A percentile compares a stretch with the other conserved stretches of the same genome.
Conservation (phyloP, 441 rosid genomes). For the Flueggea neowawraea region DNA sequence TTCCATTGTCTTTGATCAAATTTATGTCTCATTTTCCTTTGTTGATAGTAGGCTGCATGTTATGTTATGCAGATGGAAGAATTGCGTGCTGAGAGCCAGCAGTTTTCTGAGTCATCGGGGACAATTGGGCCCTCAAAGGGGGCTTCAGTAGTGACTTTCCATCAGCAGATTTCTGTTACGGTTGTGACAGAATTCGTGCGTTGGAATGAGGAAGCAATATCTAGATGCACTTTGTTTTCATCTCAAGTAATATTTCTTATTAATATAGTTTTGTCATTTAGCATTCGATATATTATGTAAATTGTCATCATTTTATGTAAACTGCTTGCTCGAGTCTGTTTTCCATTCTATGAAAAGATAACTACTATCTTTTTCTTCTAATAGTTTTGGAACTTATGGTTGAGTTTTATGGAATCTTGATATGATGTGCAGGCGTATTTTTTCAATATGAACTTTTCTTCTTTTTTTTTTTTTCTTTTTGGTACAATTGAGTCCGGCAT, state of each 20-base stretch:
- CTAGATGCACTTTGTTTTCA: slow-evolving; percentile 91
- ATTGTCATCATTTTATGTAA: too few relatives aligned
- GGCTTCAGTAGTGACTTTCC: slow-evolving; percentile 80
- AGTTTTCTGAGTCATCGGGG: slow-evolving; percentile 73
- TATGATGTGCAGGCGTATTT: too few relatives aligned
- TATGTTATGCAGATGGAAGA: slow-evolving; percentile 78
- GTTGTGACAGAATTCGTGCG: slow-evolving; percentile 96
- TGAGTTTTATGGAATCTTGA: too few relatives aligned
- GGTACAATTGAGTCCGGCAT: too few relatives aligned
- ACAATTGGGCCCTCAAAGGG: slow-evolving; percentile 95
- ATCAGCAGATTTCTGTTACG: slow-evolving; percentile 93
- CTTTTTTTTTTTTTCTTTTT: too few relatives aligned
- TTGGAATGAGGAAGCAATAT: slow-evolving; percentile 99
- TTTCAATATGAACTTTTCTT: too few relatives aligned
- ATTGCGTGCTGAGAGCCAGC: slow-evolving; percentile 82
- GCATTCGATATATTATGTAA: too few relatives aligned
- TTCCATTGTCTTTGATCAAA: slow-evolving; percentile 14
- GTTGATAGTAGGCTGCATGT: slow-evolving; percentile 14
- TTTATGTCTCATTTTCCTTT: slow-evolving; percentile 14
- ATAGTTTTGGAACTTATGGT: too few relatives aligned
- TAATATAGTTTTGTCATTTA: neutral
- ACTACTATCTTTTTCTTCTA: too few relatives aligned
- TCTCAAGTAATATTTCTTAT: slow-evolving; percentile 60
- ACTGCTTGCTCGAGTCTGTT: too few relatives aligned
- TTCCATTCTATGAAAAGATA: too few relatives aligned